phyloP scores from a whole-genome alignment of 352 stramenopile species.

The Salisapilia sapeloensis region DNA sequence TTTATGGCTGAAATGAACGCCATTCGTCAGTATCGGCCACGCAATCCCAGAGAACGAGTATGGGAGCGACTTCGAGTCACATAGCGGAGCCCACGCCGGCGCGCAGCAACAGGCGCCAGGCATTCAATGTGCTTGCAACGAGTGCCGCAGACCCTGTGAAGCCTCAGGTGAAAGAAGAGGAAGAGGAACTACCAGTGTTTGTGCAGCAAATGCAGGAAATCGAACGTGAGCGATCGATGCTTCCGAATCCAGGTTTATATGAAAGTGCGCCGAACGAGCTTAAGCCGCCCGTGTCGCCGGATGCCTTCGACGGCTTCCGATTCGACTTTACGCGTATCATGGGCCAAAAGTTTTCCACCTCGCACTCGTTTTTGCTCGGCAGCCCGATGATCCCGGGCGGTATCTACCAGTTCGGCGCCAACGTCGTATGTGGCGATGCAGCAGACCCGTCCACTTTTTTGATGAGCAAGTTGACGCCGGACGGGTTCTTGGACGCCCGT shows the following conservation, averaged over 20 bases:
- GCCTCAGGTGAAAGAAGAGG: constrained; percentile 1
- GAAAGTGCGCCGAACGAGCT: constrained; percentile 75
- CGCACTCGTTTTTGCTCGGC: constrained; percentile 67
- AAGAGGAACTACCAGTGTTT: constrained; percentile 40
- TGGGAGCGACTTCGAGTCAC: neutral
- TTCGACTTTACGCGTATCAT: constrained; percentile 78
- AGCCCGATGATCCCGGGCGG: constrained; percentile 71
- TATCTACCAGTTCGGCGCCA: constrained; percentile 78
- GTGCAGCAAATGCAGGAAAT: constrained; percentile 75
- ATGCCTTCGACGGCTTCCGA: constrained; percentile 75
- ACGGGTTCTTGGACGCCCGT: constrained; percentile 68
- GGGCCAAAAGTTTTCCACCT: constrained; percentile 64
- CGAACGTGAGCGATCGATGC: constrained; percentile 41
- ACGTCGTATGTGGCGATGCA: constrained; percentile 53
- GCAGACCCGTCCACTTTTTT: constrained; percentile 71
- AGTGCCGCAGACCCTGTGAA: neutral
- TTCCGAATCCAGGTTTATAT: constrained; percentile 72
- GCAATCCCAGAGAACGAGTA: neutral
- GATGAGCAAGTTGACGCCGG: constrained; percentile 75
- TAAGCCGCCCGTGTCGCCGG: constrained; percentile 56
- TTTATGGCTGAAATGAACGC: no score
- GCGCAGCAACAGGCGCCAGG: neutral
- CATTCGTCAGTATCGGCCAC: neutral
- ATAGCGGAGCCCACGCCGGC: neutral
- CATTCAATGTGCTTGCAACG: neutral